Conservation (phyloP, 305 asterid genomes). For the Fraxinus dipetala region DNA sequence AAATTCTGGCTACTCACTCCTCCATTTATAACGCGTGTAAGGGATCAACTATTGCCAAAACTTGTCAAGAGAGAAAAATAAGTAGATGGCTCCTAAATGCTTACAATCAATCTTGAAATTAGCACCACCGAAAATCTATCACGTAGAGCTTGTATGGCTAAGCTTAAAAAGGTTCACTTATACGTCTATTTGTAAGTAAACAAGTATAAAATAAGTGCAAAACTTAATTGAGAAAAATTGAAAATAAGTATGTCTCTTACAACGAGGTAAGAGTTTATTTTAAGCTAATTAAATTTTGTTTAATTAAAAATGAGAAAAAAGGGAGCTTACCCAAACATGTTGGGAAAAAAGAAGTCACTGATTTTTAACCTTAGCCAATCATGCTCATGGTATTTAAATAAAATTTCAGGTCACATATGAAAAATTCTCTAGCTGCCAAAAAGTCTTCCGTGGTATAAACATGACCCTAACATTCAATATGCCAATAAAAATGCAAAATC, state of each 20-base stretch:
- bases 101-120: not conserved
- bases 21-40: not conserved
- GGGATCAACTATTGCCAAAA: not conserved
- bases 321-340: not conserved
- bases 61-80: not conserved
- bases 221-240: not conserved
- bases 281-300: not conserved
- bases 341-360: not conserved
- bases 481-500: not conserved
- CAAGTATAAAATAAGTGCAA: not conserved
- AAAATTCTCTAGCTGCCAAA: not conserved
- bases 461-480: not conserved
- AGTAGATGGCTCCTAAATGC: not conserved
- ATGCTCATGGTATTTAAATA: not conserved
- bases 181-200: not conserved
- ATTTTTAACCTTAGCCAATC: not conserved
- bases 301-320: not conserved
- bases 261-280: not conserved
- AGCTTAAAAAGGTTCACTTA: not conserved
- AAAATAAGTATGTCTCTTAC: not conserved
- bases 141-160: not conserved
- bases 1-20: not conserved
- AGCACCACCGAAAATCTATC: not conserved
- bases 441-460: not conserved
- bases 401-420: not conserved